phyloP scores from a whole-genome alignment of 805 yeast species.

The Saccharomycopsis sp. region DNA sequence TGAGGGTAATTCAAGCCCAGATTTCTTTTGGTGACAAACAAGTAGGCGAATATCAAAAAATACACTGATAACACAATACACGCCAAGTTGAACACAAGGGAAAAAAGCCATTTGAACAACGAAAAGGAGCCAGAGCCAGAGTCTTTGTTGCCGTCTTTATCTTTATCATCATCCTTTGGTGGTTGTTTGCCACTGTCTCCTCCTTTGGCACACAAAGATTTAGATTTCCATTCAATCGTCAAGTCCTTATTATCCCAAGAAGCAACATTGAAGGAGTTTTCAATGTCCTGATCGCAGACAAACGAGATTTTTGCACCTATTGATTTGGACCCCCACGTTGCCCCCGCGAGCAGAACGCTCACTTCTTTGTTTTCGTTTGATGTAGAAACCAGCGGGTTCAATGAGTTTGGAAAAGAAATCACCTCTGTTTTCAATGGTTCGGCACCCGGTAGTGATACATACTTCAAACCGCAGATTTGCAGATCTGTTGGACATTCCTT shows the following conservation, averaged over 20 bases:
- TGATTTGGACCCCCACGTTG: constrained; percentile 60
- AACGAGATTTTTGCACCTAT: constrained; percentile 41
- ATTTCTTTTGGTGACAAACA: constrained; percentile 64
- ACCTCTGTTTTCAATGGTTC: constrained; percentile 46
- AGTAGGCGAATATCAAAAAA: constrained; percentile 66
- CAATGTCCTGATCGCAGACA: constrained; percentile 34
- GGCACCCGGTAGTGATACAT: constrained; percentile 41
- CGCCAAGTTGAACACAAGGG: constrained; percentile 69
- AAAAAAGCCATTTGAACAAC: too few species aligned
- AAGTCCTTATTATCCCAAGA: constrained; percentile 23
- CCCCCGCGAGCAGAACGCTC: constrained; percentile 37
- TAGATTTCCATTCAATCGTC: constrained; percentile 30
- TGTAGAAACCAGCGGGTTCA: constrained; percentile 29
- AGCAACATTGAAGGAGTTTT: constrained; percentile 21
- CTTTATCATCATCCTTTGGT: constrained; percentile 22
- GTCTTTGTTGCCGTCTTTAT: constrained; percentile 25
- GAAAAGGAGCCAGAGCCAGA: constrained; percentile 64
- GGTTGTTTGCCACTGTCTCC: constrained; percentile 23
- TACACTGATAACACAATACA: constrained; percentile 65
- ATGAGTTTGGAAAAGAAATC: constrained; percentile 43
- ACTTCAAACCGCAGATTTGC: constrained; percentile 69
- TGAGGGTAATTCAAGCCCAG: constrained; percentile 62
- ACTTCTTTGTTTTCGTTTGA: constrained; percentile 26
- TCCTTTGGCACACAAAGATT: constrained; percentile 36
- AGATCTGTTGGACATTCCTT: constrained; percentile 58